Evolutionary conservation across 441 rosid species (phyloP).

Genomic region (Arabidopsis hybrid): DNA sequence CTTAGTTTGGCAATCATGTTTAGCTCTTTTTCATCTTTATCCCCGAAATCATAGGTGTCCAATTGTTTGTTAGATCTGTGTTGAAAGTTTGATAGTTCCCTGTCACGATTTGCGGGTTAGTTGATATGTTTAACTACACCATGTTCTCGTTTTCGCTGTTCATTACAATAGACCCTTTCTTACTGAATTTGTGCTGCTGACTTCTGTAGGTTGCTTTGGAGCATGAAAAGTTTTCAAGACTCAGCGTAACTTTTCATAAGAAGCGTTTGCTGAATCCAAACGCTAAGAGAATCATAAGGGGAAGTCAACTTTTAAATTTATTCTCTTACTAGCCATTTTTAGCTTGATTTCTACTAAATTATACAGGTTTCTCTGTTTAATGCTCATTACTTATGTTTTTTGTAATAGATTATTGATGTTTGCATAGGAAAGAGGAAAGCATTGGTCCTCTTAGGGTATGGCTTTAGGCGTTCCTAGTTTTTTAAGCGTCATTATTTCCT

Average conservation of each 20-base stretch:
- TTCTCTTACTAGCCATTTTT: too few species aligned
- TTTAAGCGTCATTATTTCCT: too few species aligned
- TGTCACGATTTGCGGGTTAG: conserved; percentile 9
- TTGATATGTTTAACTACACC: conserved; percentile 1
- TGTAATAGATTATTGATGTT: too few species aligned
- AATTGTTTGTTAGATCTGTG: conserved; percentile 3
- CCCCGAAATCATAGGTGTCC: conserved; percentile 8
- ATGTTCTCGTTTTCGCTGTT: neutral
- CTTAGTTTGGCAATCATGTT: neutral
- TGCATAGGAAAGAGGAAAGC: too few species aligned
- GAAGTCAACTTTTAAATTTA: too few species aligned
- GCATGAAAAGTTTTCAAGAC: conserved; percentile 97
- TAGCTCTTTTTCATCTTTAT: neutral
- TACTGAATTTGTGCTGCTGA: conserved; percentile 22
- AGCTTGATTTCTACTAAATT: too few species aligned
- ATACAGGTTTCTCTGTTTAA: too few species aligned
- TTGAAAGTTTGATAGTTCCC: conserved; percentile 7
- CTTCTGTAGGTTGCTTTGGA: conserved; percentile 98
- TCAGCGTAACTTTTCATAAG: conserved; percentile 64
- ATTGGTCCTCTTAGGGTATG: too few species aligned
- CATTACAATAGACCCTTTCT: conserved; percentile 10
- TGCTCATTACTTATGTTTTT: too few species aligned
- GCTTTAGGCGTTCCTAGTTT: too few species aligned
- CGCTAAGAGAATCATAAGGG: too few species aligned
- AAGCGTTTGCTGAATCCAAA: too few species aligned